Percentiles rank a stretch among this genome's conserved stretches.
Conservation (phyloP, 2,329 filamentous ascomycete species). For the Bisporella sp. region DNA sequence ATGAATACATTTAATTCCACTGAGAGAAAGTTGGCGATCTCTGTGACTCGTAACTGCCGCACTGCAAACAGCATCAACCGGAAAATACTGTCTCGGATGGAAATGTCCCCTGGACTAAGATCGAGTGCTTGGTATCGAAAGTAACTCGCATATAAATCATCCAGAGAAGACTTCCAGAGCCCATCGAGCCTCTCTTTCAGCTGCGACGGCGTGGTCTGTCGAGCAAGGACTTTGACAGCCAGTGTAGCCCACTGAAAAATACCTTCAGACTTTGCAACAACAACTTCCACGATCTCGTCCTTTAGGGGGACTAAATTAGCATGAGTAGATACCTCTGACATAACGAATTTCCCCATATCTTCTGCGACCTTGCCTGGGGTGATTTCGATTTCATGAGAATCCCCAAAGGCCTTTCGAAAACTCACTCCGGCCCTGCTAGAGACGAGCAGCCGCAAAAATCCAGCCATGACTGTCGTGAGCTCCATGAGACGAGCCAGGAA, state of each 20-base stretch:
- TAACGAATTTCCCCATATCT: not conserved
- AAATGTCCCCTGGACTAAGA: not conserved
- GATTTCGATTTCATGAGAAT: not conserved
- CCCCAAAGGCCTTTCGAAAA: not conserved
- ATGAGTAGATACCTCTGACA: not conserved
- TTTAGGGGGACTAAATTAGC: not conserved
- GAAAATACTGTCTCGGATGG: not conserved
- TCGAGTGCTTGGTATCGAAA: not conserved
- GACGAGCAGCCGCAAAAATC: not conserved
- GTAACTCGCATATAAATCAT: not conserved
- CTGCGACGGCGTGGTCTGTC: no score
- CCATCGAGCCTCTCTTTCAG: no score
- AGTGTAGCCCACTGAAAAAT: not conserved
- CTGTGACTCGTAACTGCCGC: not conserved
- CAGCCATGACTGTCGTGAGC: not conserved
- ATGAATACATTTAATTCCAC: not conserved
- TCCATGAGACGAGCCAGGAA: not conserved
- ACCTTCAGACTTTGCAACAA: not conserved
- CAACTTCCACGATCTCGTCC: not conserved
- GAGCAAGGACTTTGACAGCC: not conserved
- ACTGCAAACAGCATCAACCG: not conserved
- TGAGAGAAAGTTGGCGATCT: not conserved
- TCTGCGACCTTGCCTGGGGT: not conserved
- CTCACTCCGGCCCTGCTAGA: not conserved
- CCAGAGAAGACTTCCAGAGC: not conserved